Evolutionary conservation across 2,329 filamentous ascomycete genomes (phyloP).

Genomic region (Ascochyta lentis): DNA sequence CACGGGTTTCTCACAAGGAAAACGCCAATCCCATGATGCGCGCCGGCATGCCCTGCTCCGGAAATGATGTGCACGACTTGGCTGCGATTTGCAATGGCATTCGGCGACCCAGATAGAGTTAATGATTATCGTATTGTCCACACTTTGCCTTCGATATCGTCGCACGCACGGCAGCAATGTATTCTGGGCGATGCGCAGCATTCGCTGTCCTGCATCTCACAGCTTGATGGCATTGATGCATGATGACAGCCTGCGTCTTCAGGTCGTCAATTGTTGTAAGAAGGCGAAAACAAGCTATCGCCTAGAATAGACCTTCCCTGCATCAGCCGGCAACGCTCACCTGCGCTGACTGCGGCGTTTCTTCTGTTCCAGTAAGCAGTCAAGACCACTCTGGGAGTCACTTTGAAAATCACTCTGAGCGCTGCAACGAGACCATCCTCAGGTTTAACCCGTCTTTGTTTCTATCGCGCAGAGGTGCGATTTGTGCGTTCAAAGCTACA

Average conservation of each 20-base stretch:
- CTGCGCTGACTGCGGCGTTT: not conserved
- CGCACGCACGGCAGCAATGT: constrained; percentile 1
- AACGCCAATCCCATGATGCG: constrained; percentile 21
- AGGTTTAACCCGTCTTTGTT: not conserved
- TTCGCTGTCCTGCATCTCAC: constrained; percentile 5
- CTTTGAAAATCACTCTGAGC: not conserved
- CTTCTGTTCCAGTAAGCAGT: not conserved
- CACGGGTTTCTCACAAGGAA: constrained; percentile 10
- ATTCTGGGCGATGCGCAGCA: not conserved
- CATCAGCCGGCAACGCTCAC: constrained; percentile 2
- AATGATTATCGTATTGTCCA: constrained; percentile 3
- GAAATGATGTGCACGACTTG: constrained; percentile 21
- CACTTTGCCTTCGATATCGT: constrained; percentile 1
- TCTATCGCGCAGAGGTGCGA: not conserved
- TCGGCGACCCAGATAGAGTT: constrained; percentile 23
- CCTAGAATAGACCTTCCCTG: constrained; percentile 27
- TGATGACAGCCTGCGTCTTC: constrained; percentile 20
- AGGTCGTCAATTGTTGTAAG: constrained; percentile 32
- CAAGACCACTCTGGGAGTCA: no score
- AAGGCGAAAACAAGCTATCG: constrained; percentile 23
- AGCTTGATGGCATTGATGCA: constrained; percentile 13
- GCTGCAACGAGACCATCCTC: not conserved
- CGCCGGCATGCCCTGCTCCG: constrained; percentile 20
- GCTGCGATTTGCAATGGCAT: constrained; percentile 17
- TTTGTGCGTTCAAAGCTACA: not conserved